phyloP scores from a whole-genome alignment of 331 rosid genomes.

The Malus hybrid region DNA sequence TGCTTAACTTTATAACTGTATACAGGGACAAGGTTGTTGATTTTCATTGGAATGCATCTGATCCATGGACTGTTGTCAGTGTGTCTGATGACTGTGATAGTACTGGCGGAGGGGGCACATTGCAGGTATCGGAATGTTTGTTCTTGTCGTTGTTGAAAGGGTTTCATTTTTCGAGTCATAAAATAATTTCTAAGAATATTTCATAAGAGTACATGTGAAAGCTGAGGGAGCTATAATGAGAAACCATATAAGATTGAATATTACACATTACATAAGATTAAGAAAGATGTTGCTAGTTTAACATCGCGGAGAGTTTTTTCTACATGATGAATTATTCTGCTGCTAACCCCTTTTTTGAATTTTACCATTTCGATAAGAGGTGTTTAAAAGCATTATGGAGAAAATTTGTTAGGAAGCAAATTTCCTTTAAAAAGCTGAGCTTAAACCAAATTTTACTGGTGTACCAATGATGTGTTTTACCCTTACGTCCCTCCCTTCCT shows the following conservation, averaged over 20 bases:
- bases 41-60: conserved; percentile 91
- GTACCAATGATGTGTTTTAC: neutral
- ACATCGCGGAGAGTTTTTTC: neutral
- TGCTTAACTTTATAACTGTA: neutral
- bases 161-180: neutral
- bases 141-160: neutral
- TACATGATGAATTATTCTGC: neutral
- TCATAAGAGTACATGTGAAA: too few species aligned
- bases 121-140: conserved; percentile 51
- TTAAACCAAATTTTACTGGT: neutral
- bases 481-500: neutral
- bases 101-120: conserved; percentile 96
- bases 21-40: conserved; percentile 94
- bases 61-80: conserved; percentile 99
- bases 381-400: neutral
- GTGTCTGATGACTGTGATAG: conserved; percentile 97
- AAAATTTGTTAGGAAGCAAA: too few species aligned
- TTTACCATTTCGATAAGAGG: neutral
- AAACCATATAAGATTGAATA: neutral
- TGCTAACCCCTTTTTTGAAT: neutral
- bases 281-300: neutral
- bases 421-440: neutral
- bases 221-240: neutral
- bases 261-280: neutral
- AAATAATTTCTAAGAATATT: neutral